A percentile compares a stretch with the other conserved stretches of the same genome.
Conservation (phyloP, 768 basidiomycete genomes). For the Termitomyces sp. region DNA sequence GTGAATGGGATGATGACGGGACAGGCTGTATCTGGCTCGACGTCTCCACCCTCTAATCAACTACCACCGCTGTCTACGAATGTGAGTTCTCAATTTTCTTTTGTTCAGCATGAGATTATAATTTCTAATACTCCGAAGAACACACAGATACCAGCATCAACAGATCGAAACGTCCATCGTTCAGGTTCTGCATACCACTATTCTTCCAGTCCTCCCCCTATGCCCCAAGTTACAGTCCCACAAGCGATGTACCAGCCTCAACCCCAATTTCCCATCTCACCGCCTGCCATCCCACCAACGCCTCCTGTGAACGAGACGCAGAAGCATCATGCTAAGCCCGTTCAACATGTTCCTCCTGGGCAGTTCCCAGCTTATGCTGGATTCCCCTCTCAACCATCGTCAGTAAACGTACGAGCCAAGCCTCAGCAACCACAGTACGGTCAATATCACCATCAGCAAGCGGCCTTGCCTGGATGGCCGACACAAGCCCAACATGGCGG, state of each 20-base stretch:
- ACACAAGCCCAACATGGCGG: background rate
- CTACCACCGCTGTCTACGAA: background rate
- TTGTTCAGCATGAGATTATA: background rate
- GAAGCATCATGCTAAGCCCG: background rate
- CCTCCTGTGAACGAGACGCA: background rate
- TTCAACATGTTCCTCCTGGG: too few relatives aligned
- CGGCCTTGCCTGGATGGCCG: background rate
- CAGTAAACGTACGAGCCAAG: background rate
- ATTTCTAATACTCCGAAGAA: background rate
- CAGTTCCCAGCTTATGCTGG: background rate
- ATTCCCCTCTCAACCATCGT: background rate
- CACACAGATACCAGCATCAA: background rate
- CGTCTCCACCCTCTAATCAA: background rate
- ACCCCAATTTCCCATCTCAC: background rate
- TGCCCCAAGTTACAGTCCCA: background rate
- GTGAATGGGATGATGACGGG: background rate
- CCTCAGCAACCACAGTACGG: background rate
- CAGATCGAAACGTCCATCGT: background rate
- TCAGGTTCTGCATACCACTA: background rate
- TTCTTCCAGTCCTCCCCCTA: background rate
- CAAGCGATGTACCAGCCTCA: constrained; percentile 8
- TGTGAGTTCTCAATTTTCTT: background rate
- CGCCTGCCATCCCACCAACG: background rate
- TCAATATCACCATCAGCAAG: background rate
- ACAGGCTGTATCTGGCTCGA: background rate